Conservation (phyloP, 495 filamentous ascomycete genomes). For the Penicillium arizonense region DNA sequence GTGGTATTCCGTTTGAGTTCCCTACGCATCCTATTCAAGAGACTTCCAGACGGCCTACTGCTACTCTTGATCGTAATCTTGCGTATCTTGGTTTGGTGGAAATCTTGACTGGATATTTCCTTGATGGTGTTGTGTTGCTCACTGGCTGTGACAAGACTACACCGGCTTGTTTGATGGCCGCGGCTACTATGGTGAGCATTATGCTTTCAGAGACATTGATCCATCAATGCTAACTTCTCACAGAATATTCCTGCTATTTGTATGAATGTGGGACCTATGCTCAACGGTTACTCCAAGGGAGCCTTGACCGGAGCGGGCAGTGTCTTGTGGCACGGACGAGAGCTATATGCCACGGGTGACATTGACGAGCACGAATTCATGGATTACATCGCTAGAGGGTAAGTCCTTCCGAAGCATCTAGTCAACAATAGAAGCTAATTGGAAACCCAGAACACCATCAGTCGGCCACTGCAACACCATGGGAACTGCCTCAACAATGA, state of each 20-base stretch:
- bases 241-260: slow-evolving; percentile 56
- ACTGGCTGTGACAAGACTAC: slow-evolving; percentile 61
- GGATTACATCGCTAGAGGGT: slow-evolving; percentile 50
- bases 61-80: slow-evolving; percentile 53
- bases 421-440: slow-evolving; percentile 5
- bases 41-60: slow-evolving; percentile 47
- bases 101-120: slow-evolving; percentile 49
- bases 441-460: slow-evolving; percentile 39
- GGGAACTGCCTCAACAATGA: slow-evolving; percentile 60
- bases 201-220: not conserved
- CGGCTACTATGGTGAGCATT: slow-evolving; percentile 48
- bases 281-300: slow-evolving; percentile 49
- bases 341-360: slow-evolving; percentile 51
- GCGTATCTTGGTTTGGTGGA: slow-evolving; percentile 53
- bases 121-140: slow-evolving; percentile 55
- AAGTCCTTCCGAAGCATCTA: slow-evolving; percentile 5
- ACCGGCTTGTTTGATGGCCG: slow-evolving; percentile 56
- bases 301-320: slow-evolving; percentile 45
- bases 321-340: slow-evolving; percentile 52
- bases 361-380: slow-evolving; percentile 47
- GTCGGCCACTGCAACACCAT: slow-evolving; percentile 58
- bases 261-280: slow-evolving; percentile 55
- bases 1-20: slow-evolving; percentile 56
- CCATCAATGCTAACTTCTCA: not conserved
- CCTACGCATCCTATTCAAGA: slow-evolving; percentile 58